Evolutionary conservation across 257 asterid species (phyloP).

Genomic region (Leptodermis oblonga): DNA sequence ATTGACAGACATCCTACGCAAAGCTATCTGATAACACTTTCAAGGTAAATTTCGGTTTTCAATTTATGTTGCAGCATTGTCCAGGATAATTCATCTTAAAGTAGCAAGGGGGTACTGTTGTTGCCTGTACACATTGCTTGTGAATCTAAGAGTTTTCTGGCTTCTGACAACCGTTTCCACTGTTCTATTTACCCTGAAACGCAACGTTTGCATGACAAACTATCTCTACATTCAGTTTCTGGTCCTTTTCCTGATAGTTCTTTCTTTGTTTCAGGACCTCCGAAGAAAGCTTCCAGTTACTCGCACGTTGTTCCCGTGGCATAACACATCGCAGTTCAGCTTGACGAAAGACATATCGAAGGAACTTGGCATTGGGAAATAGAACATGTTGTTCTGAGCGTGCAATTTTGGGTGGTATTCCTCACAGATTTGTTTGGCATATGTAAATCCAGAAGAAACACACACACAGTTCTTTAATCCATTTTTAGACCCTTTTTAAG

Average conservation of each 20-base stretch:
- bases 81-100: not conserved
- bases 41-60: slow-evolving; percentile 53
- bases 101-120: not conserved
- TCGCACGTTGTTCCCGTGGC: slow-evolving; percentile 95
- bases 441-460: not conserved
- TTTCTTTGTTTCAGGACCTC: slow-evolving; percentile 54
- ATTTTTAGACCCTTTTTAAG: not conserved
- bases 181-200: not conserved
- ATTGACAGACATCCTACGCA: slow-evolving; percentile 68
- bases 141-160: not conserved
- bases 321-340: slow-evolving; percentile 81
- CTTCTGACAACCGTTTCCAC: not conserved
- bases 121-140: too few species aligned
- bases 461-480: not conserved
- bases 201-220: not conserved
- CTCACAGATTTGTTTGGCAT: not conserved
- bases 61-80: not conserved
- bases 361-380: slow-evolving; percentile 67
- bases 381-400: slow-evolving; percentile 3
- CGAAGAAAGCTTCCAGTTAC: slow-evolving; percentile 98
- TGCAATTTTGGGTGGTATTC: slow-evolving; percentile 1
- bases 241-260: not conserved
- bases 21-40: slow-evolving; percentile 87
- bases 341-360: slow-evolving; percentile 73
- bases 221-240: not conserved